Percentiles rank a stretch among this genome's conserved stretches.
phyloP scores from a whole-genome alignment of 805 yeast species.

The Jamesozyma hellenica region DNA sequence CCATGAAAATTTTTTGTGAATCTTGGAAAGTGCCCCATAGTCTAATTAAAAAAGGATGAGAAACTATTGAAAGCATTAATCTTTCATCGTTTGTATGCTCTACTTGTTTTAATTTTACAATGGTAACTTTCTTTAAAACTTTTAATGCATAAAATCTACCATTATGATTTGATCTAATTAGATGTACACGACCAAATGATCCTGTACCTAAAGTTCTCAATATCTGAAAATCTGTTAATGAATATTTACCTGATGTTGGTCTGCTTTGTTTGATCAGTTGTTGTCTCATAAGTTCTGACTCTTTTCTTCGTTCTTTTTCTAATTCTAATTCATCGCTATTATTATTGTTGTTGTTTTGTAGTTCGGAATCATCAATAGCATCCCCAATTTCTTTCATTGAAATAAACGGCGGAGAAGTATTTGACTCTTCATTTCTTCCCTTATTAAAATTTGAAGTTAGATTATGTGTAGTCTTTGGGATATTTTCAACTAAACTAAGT shows the following conservation, averaged over 20 bases:
- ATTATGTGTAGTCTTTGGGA: neutral
- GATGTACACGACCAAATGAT: slow-evolving; percentile 88
- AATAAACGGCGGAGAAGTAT: neutral
- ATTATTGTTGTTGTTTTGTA: neutral
- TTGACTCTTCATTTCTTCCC: neutral
- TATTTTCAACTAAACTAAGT: neutral
- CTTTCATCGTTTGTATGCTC: slow-evolving; percentile 95
- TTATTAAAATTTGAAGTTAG: neutral
- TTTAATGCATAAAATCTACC: slow-evolving; percentile 90
- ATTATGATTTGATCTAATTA: slow-evolving; percentile 80
- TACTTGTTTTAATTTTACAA: slow-evolving; percentile 86
- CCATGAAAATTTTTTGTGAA: slow-evolving; percentile 73
- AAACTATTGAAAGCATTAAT: slow-evolving; percentile 73
- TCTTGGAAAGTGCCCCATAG: slow-evolving; percentile 98
- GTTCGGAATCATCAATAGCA: slow-evolving; percentile 2
- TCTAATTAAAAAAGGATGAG: slow-evolving; percentile 82
- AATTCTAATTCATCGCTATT: neutral
- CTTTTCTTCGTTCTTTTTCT: slow-evolving; percentile 1
- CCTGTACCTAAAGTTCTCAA: slow-evolving; percentile 90
- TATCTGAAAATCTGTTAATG: slow-evolving; percentile 68
- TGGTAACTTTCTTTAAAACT: slow-evolving; percentile 76
- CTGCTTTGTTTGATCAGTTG: slow-evolving; percentile 9
- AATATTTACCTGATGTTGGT: slow-evolving; percentile 55
- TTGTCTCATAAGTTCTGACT: slow-evolving; percentile 1
- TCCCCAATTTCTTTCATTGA: slow-evolving; percentile 3